Evolutionary conservation across 2,329 filamentous ascomycete species (phyloP).

Genomic region (Coniella vitis): DNA sequence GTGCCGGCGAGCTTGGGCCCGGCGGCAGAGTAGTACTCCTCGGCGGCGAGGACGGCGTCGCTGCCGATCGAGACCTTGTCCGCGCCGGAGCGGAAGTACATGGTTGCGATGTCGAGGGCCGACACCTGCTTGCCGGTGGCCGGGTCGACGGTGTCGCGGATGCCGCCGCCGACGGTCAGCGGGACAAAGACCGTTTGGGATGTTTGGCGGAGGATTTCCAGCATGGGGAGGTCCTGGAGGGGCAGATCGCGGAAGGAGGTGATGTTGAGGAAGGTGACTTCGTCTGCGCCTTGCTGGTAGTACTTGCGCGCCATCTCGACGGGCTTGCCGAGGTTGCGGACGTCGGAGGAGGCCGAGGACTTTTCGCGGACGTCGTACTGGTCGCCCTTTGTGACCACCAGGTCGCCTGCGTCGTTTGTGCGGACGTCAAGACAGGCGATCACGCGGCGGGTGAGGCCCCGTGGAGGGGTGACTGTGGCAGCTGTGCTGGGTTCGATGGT

Average conservation of each 20-base stretch:
- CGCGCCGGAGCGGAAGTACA: conserved; percentile 96
- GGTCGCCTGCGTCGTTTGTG: conserved; percentile 85
- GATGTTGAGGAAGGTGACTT: conserved; percentile 97
- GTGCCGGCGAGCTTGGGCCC: conserved; percentile 65
- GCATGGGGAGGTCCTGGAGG: conserved; percentile 86
- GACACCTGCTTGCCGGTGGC: conserved; percentile 74
- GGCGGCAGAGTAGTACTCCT: conserved; percentile 76
- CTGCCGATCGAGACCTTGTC: conserved; percentile 97
- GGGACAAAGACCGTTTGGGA: conserved; percentile 93
- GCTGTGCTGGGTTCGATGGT: conserved; percentile 10
- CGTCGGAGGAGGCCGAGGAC: conserved; percentile 47
- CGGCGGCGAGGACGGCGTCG: conserved; percentile 86
- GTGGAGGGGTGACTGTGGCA: neutral
- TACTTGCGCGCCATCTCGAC: conserved; percentile 91
- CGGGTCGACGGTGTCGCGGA: conserved; percentile 83
- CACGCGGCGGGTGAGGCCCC: conserved; percentile 81
- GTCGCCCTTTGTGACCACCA: conserved; percentile 97
- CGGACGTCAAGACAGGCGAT: conserved; percentile 96
- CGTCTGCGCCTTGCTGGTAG: conserved; percentile 94
- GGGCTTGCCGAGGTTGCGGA: conserved; percentile 93
- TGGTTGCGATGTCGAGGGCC: conserved; percentile 84
- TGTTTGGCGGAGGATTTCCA: conserved; percentile 81
- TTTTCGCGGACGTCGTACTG: conserved; percentile 98
- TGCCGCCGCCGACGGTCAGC: conserved; percentile 90
- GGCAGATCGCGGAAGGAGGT: conserved; percentile 96